These are phyloP conservation scores for Colletotrichum eleusines DNA, from an alignment of 2,329 filamentous ascomycete species.

Conservation along the genomic window DNA sequence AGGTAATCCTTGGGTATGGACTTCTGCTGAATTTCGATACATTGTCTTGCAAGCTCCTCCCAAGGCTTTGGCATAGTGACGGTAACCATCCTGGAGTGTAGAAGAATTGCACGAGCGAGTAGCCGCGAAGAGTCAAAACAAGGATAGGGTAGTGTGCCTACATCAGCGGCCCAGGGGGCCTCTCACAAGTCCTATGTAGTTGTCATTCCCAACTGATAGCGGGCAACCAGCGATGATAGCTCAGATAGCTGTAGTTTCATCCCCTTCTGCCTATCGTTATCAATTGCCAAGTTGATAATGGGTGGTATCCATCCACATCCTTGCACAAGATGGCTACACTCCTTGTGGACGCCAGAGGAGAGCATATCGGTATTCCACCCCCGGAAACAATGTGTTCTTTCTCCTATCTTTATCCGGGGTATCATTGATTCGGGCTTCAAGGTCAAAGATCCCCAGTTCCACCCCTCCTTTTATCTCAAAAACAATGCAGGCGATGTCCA, in stretches of 20 bases:
- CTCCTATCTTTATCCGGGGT: conserved; percentile 4
- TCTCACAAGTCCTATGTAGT: neutral
- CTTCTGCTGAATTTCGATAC: conserved; percentile 40
- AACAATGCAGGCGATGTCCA: neutral
- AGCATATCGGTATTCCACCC: neutral
- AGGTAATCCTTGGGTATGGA: conserved; percentile 70
- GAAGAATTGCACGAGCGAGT: neutral
- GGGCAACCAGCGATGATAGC: neutral
- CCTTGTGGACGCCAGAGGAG: neutral
- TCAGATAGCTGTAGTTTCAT: neutral
- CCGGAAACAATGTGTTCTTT: neutral
- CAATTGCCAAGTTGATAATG: neutral
- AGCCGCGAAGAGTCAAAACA: neutral
- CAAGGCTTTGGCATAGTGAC: neutral
- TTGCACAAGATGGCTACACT: neutral
- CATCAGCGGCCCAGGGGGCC: neutral
- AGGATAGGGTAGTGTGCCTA: neutral
- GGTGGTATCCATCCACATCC: neutral
- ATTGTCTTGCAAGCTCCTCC: conserved; percentile 10
- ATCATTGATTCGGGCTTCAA: neutral
- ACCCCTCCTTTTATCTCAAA: neutral
- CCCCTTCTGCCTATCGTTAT: conserved; percentile 23
- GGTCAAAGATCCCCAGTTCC: too few species aligned
- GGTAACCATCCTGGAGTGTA: conserved; percentile 1
- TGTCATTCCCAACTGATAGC: neutral